Conservation (phyloP, 805 yeast genomes). For the Candida easanensis region DNA sequence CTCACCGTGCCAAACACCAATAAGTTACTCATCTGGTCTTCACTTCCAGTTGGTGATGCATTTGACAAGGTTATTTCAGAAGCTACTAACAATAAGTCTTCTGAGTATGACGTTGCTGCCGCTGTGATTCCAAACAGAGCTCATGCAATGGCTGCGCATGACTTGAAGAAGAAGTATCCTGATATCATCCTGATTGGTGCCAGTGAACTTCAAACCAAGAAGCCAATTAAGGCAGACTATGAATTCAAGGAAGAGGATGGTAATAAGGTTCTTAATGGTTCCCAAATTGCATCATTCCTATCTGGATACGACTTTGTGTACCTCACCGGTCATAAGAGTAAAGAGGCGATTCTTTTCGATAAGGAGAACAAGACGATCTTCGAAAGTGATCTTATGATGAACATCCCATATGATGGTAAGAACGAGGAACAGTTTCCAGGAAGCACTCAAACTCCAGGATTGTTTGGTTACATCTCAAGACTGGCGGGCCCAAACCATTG, state of each 20-base stretch:
- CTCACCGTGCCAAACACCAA: slow-evolving; percentile 27
- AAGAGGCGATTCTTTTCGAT: slow-evolving; percentile 54
- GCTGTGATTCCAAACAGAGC: slow-evolving; percentile 61
- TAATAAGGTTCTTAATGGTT: slow-evolving; percentile 32
- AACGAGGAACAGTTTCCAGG: slow-evolving; percentile 48
- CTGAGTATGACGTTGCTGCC: slow-evolving; percentile 40
- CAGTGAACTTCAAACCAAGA: slow-evolving; percentile 36
- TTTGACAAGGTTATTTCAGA: slow-evolving; percentile 39
- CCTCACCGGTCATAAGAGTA: slow-evolving; percentile 52
- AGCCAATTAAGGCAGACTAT: slow-evolving; percentile 39
- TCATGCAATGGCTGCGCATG: slow-evolving; percentile 60
- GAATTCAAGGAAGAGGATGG: slow-evolving; percentile 33
- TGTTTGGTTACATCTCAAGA: slow-evolving; percentile 37
- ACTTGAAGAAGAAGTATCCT: slow-evolving; percentile 50
- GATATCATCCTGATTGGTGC: slow-evolving; percentile 51
- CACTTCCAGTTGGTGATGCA: slow-evolving; percentile 51
- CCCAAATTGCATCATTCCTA: slow-evolving; percentile 39
- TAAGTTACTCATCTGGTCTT: slow-evolving; percentile 48
- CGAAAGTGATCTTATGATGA: slow-evolving; percentile 61
- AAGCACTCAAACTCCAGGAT: slow-evolving; percentile 43
- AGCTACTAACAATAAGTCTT: slow-evolving; percentile 32
- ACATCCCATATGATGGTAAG: slow-evolving; percentile 47
- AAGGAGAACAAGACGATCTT: slow-evolving; percentile 45
- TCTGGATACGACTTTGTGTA: slow-evolving; percentile 51
- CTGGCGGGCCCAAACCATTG: slow-evolving; percentile 39